Base-by-base conservation (phyloP, 805 yeast genomes). In the Candida alai region DNA sequence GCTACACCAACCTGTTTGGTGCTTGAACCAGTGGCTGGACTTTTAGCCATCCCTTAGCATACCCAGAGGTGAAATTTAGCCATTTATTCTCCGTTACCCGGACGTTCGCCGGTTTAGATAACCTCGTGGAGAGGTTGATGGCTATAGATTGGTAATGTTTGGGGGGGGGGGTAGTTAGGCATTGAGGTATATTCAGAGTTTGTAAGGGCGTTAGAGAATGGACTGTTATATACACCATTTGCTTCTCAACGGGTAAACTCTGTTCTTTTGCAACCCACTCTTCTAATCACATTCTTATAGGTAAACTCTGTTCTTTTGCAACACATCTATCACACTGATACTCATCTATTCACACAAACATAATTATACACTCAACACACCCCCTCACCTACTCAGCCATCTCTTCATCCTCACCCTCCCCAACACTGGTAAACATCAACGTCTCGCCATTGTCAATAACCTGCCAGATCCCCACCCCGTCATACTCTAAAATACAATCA, bases 401-500 rank as follows among this genome's bases (percentile, higher is more conserved):
- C 18, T 53, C 53, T 19, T 54, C 55, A 19, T 51, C 70, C 30
- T 67, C 71, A 32, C 56, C 68, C 19, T 40, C 52, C 37, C 68
- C 75, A 25, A 25, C 26, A 24, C 20, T 36, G 30, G 78, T 62
- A 45, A 82, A 64, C 58, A 77, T 74, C 49, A 83, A 64, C 26
- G 70, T 70, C 45, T 75, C 80, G 35, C 82, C 86, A 36, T 83
- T 81, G 36, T 83, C 87, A 19, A 80, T 70, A 28, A 73, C 65
- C 51, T 83, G 83, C 89, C 95, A 85, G 20, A 89, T 75, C 28
- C 79, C 79, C 40, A 85, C 67, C 20, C 70, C 70, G 22, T 76
- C 72, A 57, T 90, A 90, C 54, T 84, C 89, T 28, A 68, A 67
- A 28, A 90, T 67, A 69, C 95, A 84, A 37, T 76, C 81, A 35